Evolutionary conservation across 495 filamentous ascomycete genomes (phyloP).

Genomic region (Neurospora sp.): DNA sequence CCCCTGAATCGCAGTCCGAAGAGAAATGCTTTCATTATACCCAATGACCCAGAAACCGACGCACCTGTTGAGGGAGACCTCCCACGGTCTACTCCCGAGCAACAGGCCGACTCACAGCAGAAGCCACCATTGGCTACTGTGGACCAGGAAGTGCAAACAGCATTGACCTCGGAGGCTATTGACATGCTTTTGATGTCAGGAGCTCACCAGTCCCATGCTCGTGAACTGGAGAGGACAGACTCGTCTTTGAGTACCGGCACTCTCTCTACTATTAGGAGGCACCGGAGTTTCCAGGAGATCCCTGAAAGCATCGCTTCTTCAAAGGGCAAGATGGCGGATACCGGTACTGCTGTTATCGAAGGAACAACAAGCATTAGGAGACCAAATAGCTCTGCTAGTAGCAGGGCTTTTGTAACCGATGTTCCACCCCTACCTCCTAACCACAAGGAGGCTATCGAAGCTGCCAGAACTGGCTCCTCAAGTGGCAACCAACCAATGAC

Average conservation of each 20-base stretch:
- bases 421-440: conserved; percentile 70
- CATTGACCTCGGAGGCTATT: conserved; percentile 61
- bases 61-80: conserved; percentile 7
- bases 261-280: conserved; percentile 24
- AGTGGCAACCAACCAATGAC: conserved; percentile 34
- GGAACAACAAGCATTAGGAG: conserved; percentile 30
- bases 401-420: conserved; percentile 21
- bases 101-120: conserved; percentile 20
- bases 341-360: conserved; percentile 11
- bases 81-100: conserved; percentile 28
- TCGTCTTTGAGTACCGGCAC: conserved; percentile 20
- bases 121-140: conserved; percentile 33
- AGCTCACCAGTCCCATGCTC: conserved; percentile 19
- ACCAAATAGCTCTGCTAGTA: conserved; percentile 63
- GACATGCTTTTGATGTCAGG: conserved; percentile 50
- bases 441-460: conserved; percentile 75
- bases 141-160: conserved; percentile 66
- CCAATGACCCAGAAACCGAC: conserved; percentile 22
- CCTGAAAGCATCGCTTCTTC: conserved; percentile 26
- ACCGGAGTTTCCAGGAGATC: conserved; percentile 29
- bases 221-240: conserved; percentile 13
- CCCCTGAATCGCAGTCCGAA: conserved; percentile 36
- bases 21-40: conserved; percentile 39
- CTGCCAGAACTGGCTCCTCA: conserved; percentile 48
- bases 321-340: conserved; percentile 23